Conservation (phyloP, 2,329 filamentous ascomycete genomes). For the Exophiala calicioides region DNA sequence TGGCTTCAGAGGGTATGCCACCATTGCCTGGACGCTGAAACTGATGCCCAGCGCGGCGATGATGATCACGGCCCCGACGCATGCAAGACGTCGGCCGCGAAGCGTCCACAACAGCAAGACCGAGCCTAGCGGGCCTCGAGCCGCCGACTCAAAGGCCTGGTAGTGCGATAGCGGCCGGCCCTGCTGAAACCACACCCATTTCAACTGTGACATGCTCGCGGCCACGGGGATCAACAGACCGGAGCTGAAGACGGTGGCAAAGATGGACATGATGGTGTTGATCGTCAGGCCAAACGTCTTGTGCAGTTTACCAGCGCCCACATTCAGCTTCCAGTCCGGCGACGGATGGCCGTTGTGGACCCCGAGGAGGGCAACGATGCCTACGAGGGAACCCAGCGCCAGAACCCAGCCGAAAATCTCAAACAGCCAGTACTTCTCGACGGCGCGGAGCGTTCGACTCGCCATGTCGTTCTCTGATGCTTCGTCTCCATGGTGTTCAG, state of each 20-base stretch:
- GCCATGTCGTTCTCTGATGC: no score
- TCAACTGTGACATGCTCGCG: slow-evolving; percentile 36
- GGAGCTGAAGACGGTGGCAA: slow-evolving; percentile 33
- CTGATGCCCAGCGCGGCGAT: slow-evolving; percentile 33
- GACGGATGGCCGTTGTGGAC: slow-evolving; percentile 4
- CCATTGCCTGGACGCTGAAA: slow-evolving; percentile 34
- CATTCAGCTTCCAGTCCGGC: slow-evolving; percentile 8
- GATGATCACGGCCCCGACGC: slow-evolving; percentile 31
- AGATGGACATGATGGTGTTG: slow-evolving; percentile 36
- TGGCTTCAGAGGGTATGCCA: slow-evolving; percentile 19
- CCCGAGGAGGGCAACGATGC: slow-evolving; percentile 10
- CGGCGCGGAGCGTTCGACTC: no score
- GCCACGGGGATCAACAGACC: slow-evolving; percentile 32
- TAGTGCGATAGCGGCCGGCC: slow-evolving; percentile 29
- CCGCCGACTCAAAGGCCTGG: slow-evolving; percentile 34
- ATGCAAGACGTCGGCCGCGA: slow-evolving; percentile 20
- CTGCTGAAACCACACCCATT: slow-evolving; percentile 32
- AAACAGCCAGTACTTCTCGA: slow-evolving; percentile 13
- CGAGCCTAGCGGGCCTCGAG: slow-evolving; percentile 35
- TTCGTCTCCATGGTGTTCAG: no score
- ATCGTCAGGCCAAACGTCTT: slow-evolving; percentile 11
- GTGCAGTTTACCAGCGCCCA: slow-evolving; percentile 1
- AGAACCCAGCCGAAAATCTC: slow-evolving; percentile 13
- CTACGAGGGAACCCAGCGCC: slow-evolving; percentile 6
- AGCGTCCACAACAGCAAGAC: slow-evolving; percentile 30